Evolutionary conservation across 164 flowering plant genomes (phyloP), one percentile per base, ranked within the genome.

Genomic region (Vitis riparia): DNA sequence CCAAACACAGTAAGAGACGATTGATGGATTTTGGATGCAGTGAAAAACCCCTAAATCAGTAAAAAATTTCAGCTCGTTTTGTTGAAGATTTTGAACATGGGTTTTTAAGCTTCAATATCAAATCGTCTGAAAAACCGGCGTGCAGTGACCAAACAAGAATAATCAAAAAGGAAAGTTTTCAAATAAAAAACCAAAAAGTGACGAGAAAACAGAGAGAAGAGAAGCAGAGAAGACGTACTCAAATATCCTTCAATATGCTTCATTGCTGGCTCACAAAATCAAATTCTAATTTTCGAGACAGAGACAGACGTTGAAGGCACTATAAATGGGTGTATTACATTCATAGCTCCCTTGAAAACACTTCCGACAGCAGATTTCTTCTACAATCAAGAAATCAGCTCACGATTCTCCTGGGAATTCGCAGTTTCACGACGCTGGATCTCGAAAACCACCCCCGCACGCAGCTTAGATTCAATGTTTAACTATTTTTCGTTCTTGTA

Each of bases 341-440:
- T 56, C 3, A 23, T 5, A 17, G 58, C 68, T 15, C n/a, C 51
- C 66, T 53, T 1, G 62, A 23, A 50, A 59, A 14, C 10, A 32
- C 19, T 5, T 29, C 67, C 58, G 78, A 56, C 71, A 63, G 16
- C 29, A 74, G 23, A 70, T 60, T 59, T 75, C 62, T 70, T 71
- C 74, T 23, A 32, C 47, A 62, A 70, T 49, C 78, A 60, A 75
- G 71, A 73, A 75, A 75, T 75, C 58, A 58, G 57, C 55, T 0
- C 6, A 12, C 11, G 58, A 30, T 64, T 64, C 68, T 59, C 69
- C 68, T 10, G 66, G 50, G 44, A 69, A 69, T 64, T 19, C 30
- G 58, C 72, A 27, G 76, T 12, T 62, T 51, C 50, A 60, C 61
- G 57, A 55, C 55, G 67, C 62, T 63, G 53, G 71, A 73, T 68